These are phyloP conservation scores for Hyaloperonospora arabidopsidis DNA, from an alignment of 352 stramenopile species.

Conservation along the genomic window DNA sequence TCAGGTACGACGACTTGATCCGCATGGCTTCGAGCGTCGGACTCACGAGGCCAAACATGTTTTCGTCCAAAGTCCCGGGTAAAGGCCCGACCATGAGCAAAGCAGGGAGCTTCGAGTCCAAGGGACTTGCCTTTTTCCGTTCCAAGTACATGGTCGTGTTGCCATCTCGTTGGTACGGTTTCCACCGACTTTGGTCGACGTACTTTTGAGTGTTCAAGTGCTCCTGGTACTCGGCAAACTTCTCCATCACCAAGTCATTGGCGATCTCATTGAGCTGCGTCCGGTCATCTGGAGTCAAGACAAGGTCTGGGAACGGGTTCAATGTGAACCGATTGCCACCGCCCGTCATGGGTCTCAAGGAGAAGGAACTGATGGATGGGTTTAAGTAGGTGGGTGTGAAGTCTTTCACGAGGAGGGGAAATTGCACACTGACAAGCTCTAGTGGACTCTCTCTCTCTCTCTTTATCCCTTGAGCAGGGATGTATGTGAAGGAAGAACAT, in stretches of 20 bases:
- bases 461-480: too few relatives aligned
- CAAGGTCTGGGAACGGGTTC: slow-evolving; percentile 23
- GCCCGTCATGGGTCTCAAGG: too few relatives aligned
- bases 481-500: too few relatives aligned
- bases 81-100: slow-evolving; percentile 1
- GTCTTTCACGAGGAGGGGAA: too few relatives aligned
- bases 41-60: slow-evolving; percentile 43
- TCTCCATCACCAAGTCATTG: slow-evolving; percentile 13
- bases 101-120: background rate
- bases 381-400: too few relatives aligned
- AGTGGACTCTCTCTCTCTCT: too few relatives aligned
- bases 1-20: slow-evolving; percentile 37
- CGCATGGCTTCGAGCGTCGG: slow-evolving; percentile 42
- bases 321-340: slow-evolving; percentile 19
- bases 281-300: slow-evolving; percentile 6
- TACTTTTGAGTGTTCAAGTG: slow-evolving; percentile 20
- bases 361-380: too few relatives aligned
- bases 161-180: slow-evolving; percentile 14
- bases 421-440: too few relatives aligned
- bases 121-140: too few relatives aligned
- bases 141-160: slow-evolving; percentile 1
- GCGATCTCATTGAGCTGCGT: slow-evolving; percentile 15
- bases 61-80: slow-evolving; percentile 33
- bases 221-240: slow-evolving; percentile 23
- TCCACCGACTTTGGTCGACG: slow-evolving; percentile 18